Conservation (phyloP, 768 basidiomycete species). For the Pholiota conissans region DNA sequence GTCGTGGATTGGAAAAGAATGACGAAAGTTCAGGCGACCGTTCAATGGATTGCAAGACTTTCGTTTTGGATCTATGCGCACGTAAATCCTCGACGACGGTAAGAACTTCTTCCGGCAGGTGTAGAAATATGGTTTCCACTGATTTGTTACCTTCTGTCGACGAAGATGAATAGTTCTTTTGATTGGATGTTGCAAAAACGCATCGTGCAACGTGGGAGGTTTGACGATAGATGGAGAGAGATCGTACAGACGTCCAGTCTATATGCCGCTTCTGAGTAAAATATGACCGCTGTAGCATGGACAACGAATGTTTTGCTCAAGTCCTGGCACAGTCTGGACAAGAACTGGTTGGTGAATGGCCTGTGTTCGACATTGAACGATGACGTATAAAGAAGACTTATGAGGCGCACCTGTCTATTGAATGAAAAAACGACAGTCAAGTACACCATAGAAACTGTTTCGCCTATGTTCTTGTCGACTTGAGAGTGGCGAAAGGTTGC, state of each 20-base stretch:
- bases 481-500: neutral
- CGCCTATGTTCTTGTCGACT: neutral
- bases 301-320: slow-evolving; percentile 48
- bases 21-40: slow-evolving; percentile 19
- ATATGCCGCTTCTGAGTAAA: slow-evolving; percentile 55
- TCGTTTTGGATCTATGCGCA: slow-evolving; percentile 8
- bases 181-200: slow-evolving; percentile 1
- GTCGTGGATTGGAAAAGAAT: slow-evolving; percentile 30
- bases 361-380: neutral
- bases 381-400: neutral
- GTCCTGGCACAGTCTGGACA: neutral
- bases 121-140: neutral
- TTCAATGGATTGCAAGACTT: slow-evolving; percentile 19
- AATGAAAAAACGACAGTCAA: neutral
- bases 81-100: slow-evolving; percentile 14
- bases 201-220: slow-evolving; percentile 10
- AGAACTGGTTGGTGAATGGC: neutral
- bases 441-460: slow-evolving; percentile 13
- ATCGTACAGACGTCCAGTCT: slow-evolving; percentile 33
- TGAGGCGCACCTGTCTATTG: slow-evolving; percentile 9
- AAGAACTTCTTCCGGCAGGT: slow-evolving; percentile 11
- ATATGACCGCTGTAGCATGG: slow-evolving; percentile 71
- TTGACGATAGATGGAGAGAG: slow-evolving; percentile 13
- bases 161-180: neutral
- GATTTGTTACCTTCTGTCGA: neutral